Percentiles rank a stretch among this genome's conserved stretches.
phyloP scores from a whole-genome alignment of 129 eudicot genomes.

The Centrapalus pauciflorus region DNA sequence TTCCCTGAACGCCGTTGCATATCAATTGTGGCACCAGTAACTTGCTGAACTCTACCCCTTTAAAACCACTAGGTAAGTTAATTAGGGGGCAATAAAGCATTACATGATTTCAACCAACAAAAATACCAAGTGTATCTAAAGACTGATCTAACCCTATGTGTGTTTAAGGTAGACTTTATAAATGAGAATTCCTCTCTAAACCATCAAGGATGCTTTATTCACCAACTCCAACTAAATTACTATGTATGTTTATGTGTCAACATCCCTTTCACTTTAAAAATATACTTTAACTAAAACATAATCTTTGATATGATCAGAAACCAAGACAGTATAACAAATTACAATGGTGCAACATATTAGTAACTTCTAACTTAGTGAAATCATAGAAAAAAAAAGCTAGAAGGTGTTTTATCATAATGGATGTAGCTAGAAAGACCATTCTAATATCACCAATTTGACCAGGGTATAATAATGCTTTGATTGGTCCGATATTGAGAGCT shows the following conservation, averaged over 20 bases:
- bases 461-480: neutral
- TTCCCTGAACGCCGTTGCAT: constrained; percentile 74
- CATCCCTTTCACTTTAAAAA: neutral
- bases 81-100: constrained; percentile 19
- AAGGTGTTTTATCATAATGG: neutral
- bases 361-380: too few relatives aligned
- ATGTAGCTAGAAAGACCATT: neutral
- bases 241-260: neutral
- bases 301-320: neutral
- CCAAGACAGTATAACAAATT: too few relatives aligned
- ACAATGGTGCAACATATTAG: too few relatives aligned
- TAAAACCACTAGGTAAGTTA: constrained; percentile 33
- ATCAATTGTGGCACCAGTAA: constrained; percentile 62
- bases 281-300: neutral
- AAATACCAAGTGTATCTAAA: neutral
- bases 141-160: constrained; percentile 8
- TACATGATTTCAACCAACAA: constrained; percentile 13
- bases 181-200: constrained; percentile 1
- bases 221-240: neutral
- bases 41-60: constrained; percentile 87
- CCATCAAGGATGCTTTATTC: neutral
- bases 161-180: constrained; percentile 10
- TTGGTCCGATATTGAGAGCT: neutral
- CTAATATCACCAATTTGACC: neutral
- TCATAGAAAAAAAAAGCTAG: too few relatives aligned